Evolutionary conservation across 2,329 filamentous ascomycete genomes (phyloP), one percentile per base, ranked within the genome.

Genomic region (Xylaria sp.): DNA sequence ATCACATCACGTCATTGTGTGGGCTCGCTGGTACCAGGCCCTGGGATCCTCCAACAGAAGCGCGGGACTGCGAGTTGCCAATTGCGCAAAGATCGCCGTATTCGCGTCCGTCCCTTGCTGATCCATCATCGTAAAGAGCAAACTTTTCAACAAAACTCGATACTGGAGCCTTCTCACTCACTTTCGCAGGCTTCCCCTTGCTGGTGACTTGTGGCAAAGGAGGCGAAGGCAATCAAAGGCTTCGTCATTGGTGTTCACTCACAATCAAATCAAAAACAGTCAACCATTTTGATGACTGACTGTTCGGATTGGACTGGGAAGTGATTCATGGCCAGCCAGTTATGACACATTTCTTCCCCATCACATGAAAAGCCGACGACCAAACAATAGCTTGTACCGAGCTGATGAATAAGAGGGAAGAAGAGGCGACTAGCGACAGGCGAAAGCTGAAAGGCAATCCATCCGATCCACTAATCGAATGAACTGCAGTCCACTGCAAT

Each of bases 371-470:
- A n/a, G n/a, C 55, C 62, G 50, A 12, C 32, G n/a, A 40, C 16
- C 16, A 44, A 44, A 18, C 50, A 27, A 42, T 13, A 54, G 51
- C 27, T 27, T 44, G 16, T 21, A 23, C 32, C n/a, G 58, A 68
- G 51, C 65, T 69, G 63, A 69, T 55, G 16, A 64, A 48, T 44
- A 35, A 63, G 65, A 60, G 65, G 58, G 21, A 29, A 12, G 21
- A 29, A 12, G 9, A n/a, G 27, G 27, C 65, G 58, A 70, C 35
- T 44, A 6, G 44, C 60, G 60, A 63, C 55, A 66, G 67, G 60
- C 65, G 47, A 63, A 40, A 69, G 68, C 68, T 70, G 68, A 68
- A 63, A 51, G 42, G 25, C 53, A n/a, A 66, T n/a, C n/a, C n/a
- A 54, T 3, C 18, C 59, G 23, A 63, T 55, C 63, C 63, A 63